phyloP scores from a whole-genome alignment of 768 basidiomycete species.

The Lyophyllum shimeji region DNA sequence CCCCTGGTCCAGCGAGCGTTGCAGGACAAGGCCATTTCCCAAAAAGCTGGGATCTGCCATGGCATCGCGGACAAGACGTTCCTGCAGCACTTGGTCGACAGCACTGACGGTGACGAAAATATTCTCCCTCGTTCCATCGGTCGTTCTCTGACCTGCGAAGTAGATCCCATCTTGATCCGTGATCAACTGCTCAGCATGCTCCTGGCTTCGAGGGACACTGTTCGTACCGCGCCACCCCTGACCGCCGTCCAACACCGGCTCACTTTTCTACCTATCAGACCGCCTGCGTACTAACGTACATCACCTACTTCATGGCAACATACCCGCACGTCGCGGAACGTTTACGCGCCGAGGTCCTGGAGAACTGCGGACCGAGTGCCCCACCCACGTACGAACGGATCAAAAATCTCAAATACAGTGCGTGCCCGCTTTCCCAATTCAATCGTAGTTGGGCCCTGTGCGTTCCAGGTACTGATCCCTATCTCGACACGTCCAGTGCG shows the following conservation, averaged over 20 bases:
- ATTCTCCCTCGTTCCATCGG: slow-evolving; percentile 11
- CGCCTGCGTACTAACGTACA: slow-evolving; percentile 64
- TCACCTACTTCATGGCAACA: slow-evolving; percentile 67
- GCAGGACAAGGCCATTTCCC: slow-evolving; percentile 38
- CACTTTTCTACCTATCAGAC: slow-evolving; percentile 42
- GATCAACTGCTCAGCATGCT: slow-evolving; percentile 80
- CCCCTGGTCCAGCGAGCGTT: slow-evolving; percentile 60
- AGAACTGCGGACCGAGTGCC: slow-evolving; percentile 46
- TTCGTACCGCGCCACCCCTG: slow-evolving; percentile 27
- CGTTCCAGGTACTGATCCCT: slow-evolving; percentile 2
- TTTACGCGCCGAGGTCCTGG: slow-evolving; percentile 61
- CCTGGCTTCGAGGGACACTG: slow-evolving; percentile 77
- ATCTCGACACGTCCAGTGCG: slow-evolving; percentile 45
- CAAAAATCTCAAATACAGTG: slow-evolving; percentile 66
- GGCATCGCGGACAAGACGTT: slow-evolving; percentile 57
- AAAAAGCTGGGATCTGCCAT: slow-evolving; percentile 36
- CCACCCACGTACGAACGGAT: slow-evolving; percentile 58
- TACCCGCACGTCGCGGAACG: slow-evolving; percentile 54
- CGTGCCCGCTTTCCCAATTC: slow-evolving; percentile 9
- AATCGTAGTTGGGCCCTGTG: neutral
- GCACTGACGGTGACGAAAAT: slow-evolving; percentile 56
- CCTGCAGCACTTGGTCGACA: slow-evolving; percentile 64
- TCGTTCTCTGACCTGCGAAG: neutral
- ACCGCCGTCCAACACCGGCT: neutral
- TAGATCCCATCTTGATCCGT: slow-evolving; percentile 66